phyloP scores from a whole-genome alignment of 805 yeast species.

The Saccharomycopsis capsularis region DNA sequence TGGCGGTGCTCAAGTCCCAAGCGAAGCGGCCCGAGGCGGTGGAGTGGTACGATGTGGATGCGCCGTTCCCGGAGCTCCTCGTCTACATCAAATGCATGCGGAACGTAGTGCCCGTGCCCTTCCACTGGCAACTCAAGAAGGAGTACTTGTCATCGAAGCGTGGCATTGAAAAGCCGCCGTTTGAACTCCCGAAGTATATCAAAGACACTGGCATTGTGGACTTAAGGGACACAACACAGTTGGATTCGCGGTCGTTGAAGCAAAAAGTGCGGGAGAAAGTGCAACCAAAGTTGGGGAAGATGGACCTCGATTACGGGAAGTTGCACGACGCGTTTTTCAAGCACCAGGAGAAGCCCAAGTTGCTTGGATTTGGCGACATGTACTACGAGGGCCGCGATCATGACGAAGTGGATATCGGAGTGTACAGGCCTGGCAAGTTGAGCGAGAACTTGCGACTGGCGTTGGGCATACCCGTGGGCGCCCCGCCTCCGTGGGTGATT shows the following conservation, averaged over 20 bases:
- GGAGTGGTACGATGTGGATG: slow-evolving; percentile 84
- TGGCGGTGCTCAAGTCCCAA: slow-evolving; percentile 59
- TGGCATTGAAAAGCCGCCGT: slow-evolving; percentile 63
- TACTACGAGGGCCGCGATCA: slow-evolving; percentile 71
- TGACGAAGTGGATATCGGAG: slow-evolving; percentile 37
- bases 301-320: slow-evolving; percentile 80
- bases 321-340: slow-evolving; percentile 84
- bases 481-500: slow-evolving; percentile 68
- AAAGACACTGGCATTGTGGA: slow-evolving; percentile 78
- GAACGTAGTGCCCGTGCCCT: slow-evolving; percentile 71
- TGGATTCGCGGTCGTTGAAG: slow-evolving; percentile 49
- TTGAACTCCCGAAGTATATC: slow-evolving; percentile 71
- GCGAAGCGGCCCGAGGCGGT: slow-evolving; percentile 62
- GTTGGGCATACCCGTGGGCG: slow-evolving; percentile 48
- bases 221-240: slow-evolving; percentile 60
- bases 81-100: slow-evolving; percentile 57
- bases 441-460: slow-evolving; percentile 61
- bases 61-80: slow-evolving; percentile 65
- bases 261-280: slow-evolving; percentile 76
- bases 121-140: slow-evolving; percentile 74
- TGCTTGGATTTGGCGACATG: slow-evolving; percentile 66
- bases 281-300: slow-evolving; percentile 79
- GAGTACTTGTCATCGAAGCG: slow-evolving; percentile 65
- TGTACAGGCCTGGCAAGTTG: slow-evolving; percentile 59
- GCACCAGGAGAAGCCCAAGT: slow-evolving; percentile 63